phyloP scores from a whole-genome alignment of 192 early-diverging fungal species.

The Dimargaris xerosporica region DNA sequence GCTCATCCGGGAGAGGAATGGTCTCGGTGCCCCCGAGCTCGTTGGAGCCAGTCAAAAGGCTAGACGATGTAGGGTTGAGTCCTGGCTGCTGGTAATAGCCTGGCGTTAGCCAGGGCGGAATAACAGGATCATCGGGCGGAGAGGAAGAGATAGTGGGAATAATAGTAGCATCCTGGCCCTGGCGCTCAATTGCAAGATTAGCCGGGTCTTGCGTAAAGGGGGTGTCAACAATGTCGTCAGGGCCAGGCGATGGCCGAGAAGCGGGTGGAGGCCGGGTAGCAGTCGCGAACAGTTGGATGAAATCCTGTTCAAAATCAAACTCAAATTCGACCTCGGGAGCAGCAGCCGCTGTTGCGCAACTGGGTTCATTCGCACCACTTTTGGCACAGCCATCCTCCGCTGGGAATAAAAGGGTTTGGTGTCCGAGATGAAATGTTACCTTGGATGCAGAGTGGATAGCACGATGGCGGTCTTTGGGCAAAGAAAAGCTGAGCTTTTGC shows the following conservation, averaged over 20 bases:
- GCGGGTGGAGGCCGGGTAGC: not conserved
- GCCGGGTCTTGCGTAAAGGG: slow-evolving; percentile 5
- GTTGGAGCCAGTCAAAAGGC: no score
- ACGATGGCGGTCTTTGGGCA: not conserved
- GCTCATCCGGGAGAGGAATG: no score
- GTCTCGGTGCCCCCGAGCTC: no score
- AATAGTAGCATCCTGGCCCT: not conserved
- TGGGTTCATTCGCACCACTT: not conserved
- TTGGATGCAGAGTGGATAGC: not conserved
- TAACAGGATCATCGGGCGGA: not conserved
- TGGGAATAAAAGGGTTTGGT: not conserved
- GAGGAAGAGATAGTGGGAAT: slow-evolving; percentile 1
- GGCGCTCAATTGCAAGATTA: not conserved
- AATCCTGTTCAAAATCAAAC: not conserved
- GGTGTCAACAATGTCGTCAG: slow-evolving; percentile 1
- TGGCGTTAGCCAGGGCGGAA: not conserved
- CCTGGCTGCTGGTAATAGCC: not conserved
- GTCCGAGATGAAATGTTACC: not conserved
- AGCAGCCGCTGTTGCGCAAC: not conserved
- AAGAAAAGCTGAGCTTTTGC: not conserved
- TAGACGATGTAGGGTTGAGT: no score
- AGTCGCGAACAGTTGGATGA: not conserved
- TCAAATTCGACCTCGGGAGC: not conserved
- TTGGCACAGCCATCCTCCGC: not conserved
- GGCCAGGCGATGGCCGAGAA: not conserved